Evolutionary conservation across 306 rosid genomes (phyloP).

Genomic region (Vigna mungo): DNA sequence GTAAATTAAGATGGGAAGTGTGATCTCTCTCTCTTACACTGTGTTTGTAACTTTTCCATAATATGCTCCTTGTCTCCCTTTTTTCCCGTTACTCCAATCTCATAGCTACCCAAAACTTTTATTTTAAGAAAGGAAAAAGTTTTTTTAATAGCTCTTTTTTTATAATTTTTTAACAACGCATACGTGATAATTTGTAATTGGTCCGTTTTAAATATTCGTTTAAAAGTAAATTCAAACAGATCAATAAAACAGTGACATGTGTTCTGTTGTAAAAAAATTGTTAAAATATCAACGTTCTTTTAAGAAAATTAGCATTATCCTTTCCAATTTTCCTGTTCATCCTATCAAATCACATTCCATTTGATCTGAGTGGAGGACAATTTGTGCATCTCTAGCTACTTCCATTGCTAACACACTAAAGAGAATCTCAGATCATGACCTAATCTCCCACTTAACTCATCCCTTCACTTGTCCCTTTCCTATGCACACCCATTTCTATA

Average conservation of each 20-base stretch:
- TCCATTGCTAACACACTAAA: conserved; percentile 23
- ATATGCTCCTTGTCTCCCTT: conserved; percentile 72
- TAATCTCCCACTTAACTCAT: conserved; percentile 41
- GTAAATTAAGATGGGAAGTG: conserved; percentile 62
- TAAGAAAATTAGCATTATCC: conserved; percentile 33
- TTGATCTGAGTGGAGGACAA: conserved; percentile 26
- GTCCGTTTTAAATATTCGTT: too few species aligned
- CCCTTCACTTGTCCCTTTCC: conserved; percentile 40
- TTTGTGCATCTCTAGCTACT: conserved; percentile 47
- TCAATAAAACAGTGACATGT: too few species aligned
- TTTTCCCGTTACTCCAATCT: conserved; percentile 52
- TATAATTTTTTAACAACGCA: too few species aligned
- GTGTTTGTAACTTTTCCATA: conserved; percentile 59
- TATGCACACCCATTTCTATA: too few species aligned
- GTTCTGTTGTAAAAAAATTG: too few species aligned
- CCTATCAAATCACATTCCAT: conserved; percentile 36
- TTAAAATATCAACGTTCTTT: too few species aligned
- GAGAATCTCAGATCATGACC: conserved; percentile 40
- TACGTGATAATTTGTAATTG: too few species aligned
- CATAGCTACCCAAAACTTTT: conserved; percentile 34
- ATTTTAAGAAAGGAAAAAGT: conserved; percentile 18
- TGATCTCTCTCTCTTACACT: conserved; percentile 45
- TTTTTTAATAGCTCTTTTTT: too few species aligned
- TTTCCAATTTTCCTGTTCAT: conserved; percentile 17
- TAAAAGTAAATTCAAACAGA: too few species aligned